Evolutionary conservation across 345 rosid genomes (phyloP).

Genomic region (Rhodamnia rubescens): DNA sequence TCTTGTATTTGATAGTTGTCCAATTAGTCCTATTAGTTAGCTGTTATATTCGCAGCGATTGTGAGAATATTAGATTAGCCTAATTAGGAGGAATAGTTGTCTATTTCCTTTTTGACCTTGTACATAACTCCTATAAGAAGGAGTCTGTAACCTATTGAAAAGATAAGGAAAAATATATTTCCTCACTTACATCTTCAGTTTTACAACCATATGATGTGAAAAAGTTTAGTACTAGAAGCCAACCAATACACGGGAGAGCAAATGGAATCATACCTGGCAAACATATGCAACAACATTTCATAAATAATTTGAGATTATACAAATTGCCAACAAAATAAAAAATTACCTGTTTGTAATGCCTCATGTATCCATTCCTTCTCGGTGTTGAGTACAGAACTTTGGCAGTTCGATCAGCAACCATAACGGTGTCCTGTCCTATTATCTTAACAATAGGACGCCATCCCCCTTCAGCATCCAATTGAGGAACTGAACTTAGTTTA

Average conservation of each 20-base stretch:
- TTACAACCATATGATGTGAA: background rate
- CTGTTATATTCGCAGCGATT: too few relatives aligned
- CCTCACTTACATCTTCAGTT: too few relatives aligned
- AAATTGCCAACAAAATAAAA: background rate
- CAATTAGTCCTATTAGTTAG: too few relatives aligned
- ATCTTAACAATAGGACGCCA: slow-evolving; percentile 68
- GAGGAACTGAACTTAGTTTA: slow-evolving; percentile 58
- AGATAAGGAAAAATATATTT: too few relatives aligned
- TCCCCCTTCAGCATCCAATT: slow-evolving; percentile 61
- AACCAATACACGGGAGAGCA: background rate
- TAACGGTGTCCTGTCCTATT: slow-evolving; percentile 69
- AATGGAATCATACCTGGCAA: background rate
- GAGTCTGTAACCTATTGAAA: too few relatives aligned
- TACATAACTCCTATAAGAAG: too few relatives aligned
- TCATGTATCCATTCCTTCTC: slow-evolving; percentile 39
- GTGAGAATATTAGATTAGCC: too few relatives aligned
- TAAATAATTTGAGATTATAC: background rate
- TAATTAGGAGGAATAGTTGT: too few relatives aligned
- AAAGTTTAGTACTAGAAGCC: background rate
- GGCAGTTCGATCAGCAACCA: slow-evolving; percentile 41
- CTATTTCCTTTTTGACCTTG: too few relatives aligned
- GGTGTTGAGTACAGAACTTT: slow-evolving; percentile 52
- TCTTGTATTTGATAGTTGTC: too few relatives aligned
- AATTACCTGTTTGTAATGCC: slow-evolving; percentile 70
- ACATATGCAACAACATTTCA: background rate